Conservation (phyloP, 768 basidiomycete genomes). For the Hygrocybe punicea region DNA sequence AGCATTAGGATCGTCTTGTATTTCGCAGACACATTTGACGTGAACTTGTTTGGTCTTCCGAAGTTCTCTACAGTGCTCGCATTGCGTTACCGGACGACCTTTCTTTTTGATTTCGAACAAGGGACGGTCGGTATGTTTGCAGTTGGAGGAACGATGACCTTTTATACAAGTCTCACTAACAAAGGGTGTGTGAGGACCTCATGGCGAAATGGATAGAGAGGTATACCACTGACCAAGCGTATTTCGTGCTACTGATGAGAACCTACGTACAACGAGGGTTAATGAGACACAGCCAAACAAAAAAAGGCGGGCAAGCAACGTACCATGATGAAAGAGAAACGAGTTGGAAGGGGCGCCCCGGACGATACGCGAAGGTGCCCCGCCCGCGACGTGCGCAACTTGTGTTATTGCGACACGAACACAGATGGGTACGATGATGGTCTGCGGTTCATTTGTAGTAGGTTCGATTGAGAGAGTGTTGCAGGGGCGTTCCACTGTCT, state of each 20-base stretch:
- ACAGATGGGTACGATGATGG: conserved; percentile 31
- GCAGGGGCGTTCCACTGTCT: conserved; percentile 52
- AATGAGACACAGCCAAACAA: not conserved
- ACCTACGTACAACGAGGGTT: conserved; percentile 41
- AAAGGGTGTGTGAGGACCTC: conserved; percentile 1
- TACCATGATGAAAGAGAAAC: conserved; percentile 43
- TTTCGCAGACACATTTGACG: conserved; percentile 81
- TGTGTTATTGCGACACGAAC: conserved; percentile 47
- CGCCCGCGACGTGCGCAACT: conserved; percentile 57
- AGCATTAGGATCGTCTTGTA: conserved; percentile 49
- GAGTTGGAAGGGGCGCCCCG: conserved; percentile 25
- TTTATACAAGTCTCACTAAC: conserved; percentile 88
- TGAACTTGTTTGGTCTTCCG: conserved; percentile 85
- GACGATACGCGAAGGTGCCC: conserved; percentile 38
- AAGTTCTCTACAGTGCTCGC: conserved; percentile 80
- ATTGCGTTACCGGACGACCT: conserved; percentile 88
- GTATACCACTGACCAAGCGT: conserved; percentile 62
- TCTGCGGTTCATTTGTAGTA: conserved; percentile 47
- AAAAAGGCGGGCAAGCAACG: conserved; percentile 10
- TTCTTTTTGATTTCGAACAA: conserved; percentile 93
- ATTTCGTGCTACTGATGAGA: conserved; percentile 73
- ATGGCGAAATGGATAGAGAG: conserved; percentile 3
- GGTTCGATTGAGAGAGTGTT: conserved; percentile 39
- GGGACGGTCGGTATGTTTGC: conserved; percentile 83
- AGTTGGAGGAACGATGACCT: conserved; percentile 86